A percentile compares a stretch with the other conserved stretches of the same genome.
These are phyloP conservation scores for Lipomyces yarrowii DNA, from an alignment of 1,139 yeast genomes.

Conservation along the genomic window DNA sequence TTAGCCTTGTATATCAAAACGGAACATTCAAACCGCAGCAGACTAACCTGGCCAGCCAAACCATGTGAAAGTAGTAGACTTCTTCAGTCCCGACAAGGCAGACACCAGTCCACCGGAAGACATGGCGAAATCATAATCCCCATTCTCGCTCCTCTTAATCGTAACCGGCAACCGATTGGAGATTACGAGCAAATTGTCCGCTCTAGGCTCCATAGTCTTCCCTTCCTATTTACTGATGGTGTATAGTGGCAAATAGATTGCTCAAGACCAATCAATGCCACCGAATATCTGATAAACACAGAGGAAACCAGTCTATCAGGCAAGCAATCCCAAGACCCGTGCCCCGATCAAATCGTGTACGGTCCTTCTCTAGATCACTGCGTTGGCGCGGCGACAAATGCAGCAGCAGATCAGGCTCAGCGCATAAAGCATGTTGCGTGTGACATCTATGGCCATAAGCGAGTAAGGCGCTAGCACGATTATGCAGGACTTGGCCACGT, in stretches of 20 bases:
- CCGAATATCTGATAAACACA: not conserved
- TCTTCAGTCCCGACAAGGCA: conserved; percentile 89
- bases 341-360: too few relatives aligned
- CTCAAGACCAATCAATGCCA: not conserved
- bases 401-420: too few relatives aligned
- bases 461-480: too few relatives aligned
- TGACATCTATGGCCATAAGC: too few relatives aligned
- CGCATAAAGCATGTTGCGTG: too few relatives aligned
- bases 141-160: conserved; percentile 66
- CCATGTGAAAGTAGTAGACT: conserved; percentile 89
- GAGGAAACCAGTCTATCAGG: not conserved
- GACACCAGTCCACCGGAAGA: conserved; percentile 98
- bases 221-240: not conserved
- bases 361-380: too few relatives aligned
- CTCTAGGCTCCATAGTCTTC: not conserved
- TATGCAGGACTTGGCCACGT: too few relatives aligned
- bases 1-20: not conserved
- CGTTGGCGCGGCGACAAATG: too few relatives aligned
- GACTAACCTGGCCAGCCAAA: conserved; percentile 83
- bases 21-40: not conserved
- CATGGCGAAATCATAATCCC: conserved; percentile 72
- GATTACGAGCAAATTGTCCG: conserved; percentile 67
- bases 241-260: not conserved
- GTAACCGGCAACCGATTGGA: conserved; percentile 96
- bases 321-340: too few relatives aligned